Evolutionary conservation across 2,329 filamentous ascomycete species (phyloP), one percentile per base, ranked within the genome.

Genomic region (Paecilomyces fulvus): DNA sequence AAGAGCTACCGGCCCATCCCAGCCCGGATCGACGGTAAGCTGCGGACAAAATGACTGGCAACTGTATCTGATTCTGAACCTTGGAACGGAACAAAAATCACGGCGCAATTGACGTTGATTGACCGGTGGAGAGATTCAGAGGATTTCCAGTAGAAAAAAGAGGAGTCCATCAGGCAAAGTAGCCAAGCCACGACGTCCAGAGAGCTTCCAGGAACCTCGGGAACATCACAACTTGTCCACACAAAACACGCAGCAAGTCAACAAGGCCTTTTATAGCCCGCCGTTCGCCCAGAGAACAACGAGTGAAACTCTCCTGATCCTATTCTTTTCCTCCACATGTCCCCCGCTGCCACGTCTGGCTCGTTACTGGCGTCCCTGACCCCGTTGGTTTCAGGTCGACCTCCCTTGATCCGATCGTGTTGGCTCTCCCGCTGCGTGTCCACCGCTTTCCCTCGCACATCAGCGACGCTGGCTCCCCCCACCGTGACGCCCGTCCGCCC

Each of bases 401-500:
- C 63, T 68, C 67, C 65, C 59, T 70, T 69, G 58, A 65, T 58
- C 66, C 68, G 68, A 66, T 59, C 28, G 20, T 49, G 33, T 25
- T 48, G 52, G 23, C 10, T 17, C 52, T 48, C 50, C 28, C 30
- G 52, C 43, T 43, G 30, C 50, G 46, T 67, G 63, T 65, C 69
- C 70, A 71, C 69, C 69, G 68, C 69, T 66, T 68, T 58, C 64
- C 64, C 63, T 57, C 58, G 58, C 55, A 69, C 66, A 67, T 68
- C 68, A 62, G 65, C 68, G 66, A 72, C 68, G 56, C 67, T 75
- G 72, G 73, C 72, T 70, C 68, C 71, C 71, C 71, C 68, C 71
- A 71, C 67, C 64, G 70, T 63, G 61, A 63, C 64, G 59, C 65
- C 61, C 48, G 54, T 17, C 54, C 56, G 55, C 28, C 51, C 53